A percentile compares a stretch with the other conserved stretches of the same genome.
These are phyloP conservation scores for Zarea fungicola DNA, from an alignment of 2,329 filamentous ascomycete species.

Conservation along the genomic window DNA sequence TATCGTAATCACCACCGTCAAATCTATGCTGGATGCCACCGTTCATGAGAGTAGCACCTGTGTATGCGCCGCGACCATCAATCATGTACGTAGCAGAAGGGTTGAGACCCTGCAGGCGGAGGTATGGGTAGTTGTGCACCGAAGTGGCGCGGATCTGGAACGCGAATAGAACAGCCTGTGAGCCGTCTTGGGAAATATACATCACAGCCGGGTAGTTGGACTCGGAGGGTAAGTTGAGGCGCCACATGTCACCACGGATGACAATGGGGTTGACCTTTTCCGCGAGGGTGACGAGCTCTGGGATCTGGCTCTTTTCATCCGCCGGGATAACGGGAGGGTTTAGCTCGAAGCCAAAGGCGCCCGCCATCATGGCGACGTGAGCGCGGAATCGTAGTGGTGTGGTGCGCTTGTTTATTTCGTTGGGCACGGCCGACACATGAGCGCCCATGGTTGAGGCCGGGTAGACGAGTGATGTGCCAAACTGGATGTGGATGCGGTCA, in stretches of 20 bases:
- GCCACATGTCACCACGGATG: constrained; percentile 54
- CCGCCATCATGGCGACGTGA: constrained; percentile 64
- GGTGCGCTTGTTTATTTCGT: constrained; percentile 49
- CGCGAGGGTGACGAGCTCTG: constrained; percentile 47
- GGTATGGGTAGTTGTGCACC: too few relatives aligned
- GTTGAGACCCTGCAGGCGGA: too few relatives aligned
- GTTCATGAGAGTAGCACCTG: too few relatives aligned
- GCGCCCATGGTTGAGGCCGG: constrained; percentile 60
- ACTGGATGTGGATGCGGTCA: constrained; percentile 56
- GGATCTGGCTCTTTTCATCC: constrained; percentile 49
- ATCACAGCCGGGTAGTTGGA: constrained; percentile 59
- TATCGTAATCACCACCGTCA: too few relatives aligned
- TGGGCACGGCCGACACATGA: constrained; percentile 57
- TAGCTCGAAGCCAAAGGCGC: constrained; percentile 61
- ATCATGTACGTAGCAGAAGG: too few relatives aligned
- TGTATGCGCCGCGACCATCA: too few relatives aligned
- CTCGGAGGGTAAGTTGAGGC: constrained; percentile 51
- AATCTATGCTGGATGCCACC: too few relatives aligned
- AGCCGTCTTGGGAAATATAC: constrained; percentile 49
- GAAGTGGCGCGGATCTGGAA: constrained; percentile 57
- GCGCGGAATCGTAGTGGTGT: constrained; percentile 55
- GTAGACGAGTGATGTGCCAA: constrained; percentile 59
- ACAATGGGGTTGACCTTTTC: constrained; percentile 56
- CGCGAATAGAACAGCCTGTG: constrained; percentile 49
- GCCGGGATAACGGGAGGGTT: constrained; percentile 47